Evolutionary conservation across 1,139 yeast genomes (phyloP), one percentile per base, ranked within the genome.

Genomic region (Entelexis sorbosivorans): DNA sequence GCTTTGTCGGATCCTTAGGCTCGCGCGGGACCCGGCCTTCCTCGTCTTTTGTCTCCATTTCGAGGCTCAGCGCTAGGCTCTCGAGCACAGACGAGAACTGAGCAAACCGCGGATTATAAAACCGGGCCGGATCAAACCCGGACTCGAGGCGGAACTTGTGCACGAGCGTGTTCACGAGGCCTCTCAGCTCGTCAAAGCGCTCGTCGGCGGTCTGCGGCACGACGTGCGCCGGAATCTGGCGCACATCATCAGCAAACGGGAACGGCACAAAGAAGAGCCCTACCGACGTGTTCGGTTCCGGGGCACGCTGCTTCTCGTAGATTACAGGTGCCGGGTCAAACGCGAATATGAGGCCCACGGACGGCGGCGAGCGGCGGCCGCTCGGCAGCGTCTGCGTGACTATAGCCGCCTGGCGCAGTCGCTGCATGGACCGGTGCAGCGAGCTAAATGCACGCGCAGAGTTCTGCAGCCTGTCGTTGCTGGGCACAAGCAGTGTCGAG

Each of bases 371-470:
- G 14, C 16, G 44, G 1, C 44, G 33, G 13, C 36, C 16, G 14
- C 19, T 38, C 5, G 46, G 38, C 17, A 36, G 26, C 16, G 42
- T 36, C 9, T 44, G 8, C 7, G 42, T 32, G 16, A 33, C 75
- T 10, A 91, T 66, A 0, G 85, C 93, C 59, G 75, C 79, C 60
- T 76, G 77, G 4, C 58, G 61, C 48, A 75, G 69, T 48, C 71
- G 71, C 3, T 69, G 62, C 66, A 93, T 69, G 1, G 82, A 74
- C 49, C 77, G 79, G 61, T 79, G 84, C 9, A 91, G 68, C 0
- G 89, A 74, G 1, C 84, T 73, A 61, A 88, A 77, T 0, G 93
- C 81, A 35, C 77, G 68, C 22, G 73, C 70, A 0, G 96, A 85
- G 17, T 89, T 84, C 19, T 72, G 67, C 56, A 70, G 77, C 36